Evolutionary conservation across 2,329 filamentous ascomycete genomes (phyloP), one percentile per base, ranked within the genome.

Genomic region (Exophiala xenobiotica): DNA sequence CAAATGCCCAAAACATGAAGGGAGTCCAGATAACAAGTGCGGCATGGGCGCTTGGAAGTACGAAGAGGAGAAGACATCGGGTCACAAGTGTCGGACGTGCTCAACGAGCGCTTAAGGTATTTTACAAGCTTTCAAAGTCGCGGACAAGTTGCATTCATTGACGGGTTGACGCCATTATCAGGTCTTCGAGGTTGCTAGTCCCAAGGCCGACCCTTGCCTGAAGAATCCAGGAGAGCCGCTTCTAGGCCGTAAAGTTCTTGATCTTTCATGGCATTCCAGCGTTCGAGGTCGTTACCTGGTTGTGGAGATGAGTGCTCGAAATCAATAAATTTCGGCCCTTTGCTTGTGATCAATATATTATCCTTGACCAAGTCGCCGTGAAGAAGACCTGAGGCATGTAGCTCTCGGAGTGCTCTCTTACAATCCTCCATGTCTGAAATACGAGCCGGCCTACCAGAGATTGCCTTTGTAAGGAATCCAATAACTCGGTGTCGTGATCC

Each of bases 231-330:
- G n/a, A 19, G 38, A 41, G 14, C 14, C 26, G 8, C 7, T 24
- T 47, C 24, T 18, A 47, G 12, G n/a, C 22, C 39, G 8, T 14
- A 19, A 8, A 47, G n/a, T 5, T 47, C 44, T 5, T 39, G 12
- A 4, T 47, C 31, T 24, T 39, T 38, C 44, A 47, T 37, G 31
- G 44, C 44, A 39, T 47, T 24, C 44, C 44, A 47, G 44, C 22
- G 16, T 38, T 38, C n/a, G n/a, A 12, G n/a, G 31, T 47, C 20
- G 16, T 38, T 18, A 26, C 5, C 7, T 18, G 44, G 29, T 39
- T 38, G 6, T 19, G 6, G n/a, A 12, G 6, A 14, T 8, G 44
- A 18, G 7, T 38, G 18, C 24, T 47, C 44, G 29, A 47, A 39
- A 39, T 47, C 44, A 27, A 47, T 47, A 29, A 47, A 39, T 23